Evolutionary conservation across 208 protist species (phyloP), one percentile per base, ranked within the genome.

Genomic region (Trypanosoma caninum): DNA sequence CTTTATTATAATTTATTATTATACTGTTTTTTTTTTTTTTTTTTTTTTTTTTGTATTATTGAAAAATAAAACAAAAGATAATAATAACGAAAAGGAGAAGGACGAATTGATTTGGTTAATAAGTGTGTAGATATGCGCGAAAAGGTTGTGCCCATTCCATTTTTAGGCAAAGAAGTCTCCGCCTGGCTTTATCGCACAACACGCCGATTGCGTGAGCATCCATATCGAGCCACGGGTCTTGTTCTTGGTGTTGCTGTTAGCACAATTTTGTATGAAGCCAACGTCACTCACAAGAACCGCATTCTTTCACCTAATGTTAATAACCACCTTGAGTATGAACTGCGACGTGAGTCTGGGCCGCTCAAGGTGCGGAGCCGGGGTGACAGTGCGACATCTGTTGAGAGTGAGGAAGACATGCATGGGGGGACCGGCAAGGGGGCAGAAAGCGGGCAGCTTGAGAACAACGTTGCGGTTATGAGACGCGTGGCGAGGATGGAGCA

Each of bases 141-240:
- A 45, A 93, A 93, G 51, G 82, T 89, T 14, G 81, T 93, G 33
- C 82, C 87, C 1, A 86, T 93, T 52, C 87, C 87, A 3, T 90
- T 93, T 56, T 63, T 90, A 7, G 82, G 87, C 18, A 78, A 72
- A 25, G 82, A 90, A 45, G 80, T 90, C 11, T 93, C 87, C 2
- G 65, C 73, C 5, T 93, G 87, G 83, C 67, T 93, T 3, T 93
- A 93, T 59, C 80, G 87, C 46, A 90, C 82, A 18, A 85, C 78
- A 10, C 72, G 76, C n/a, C 82, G 82, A 74, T 64, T 80, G 3
- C 68, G 74, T 23, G 72, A 81, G 34, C 75, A 93, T 65, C 82
- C 82, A 9, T 79, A 79, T 52, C 78, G 72, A 41, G 65, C 81
- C 22, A 42, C 57, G 1, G 76, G 69, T 27, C 72, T 90, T 35